A percentile compares a stretch with the other conserved stretches of the same genome.
Evolutionary conservation across 345 rosid genomes (phyloP).

Genomic region (Corchorus capsularis): DNA sequence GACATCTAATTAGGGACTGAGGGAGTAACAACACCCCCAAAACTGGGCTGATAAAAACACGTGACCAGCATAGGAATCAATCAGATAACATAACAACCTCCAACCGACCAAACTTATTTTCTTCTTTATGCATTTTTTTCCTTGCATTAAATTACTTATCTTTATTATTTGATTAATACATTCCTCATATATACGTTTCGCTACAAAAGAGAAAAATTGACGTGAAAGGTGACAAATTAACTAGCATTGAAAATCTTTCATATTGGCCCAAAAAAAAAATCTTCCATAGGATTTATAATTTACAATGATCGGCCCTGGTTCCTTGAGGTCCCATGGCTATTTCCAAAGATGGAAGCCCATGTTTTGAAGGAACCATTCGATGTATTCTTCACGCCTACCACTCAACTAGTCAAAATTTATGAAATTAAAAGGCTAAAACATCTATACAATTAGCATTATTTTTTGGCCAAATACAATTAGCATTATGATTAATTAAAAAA

Average conservation of each 20-base stretch:
- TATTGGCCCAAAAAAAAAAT: too few species aligned
- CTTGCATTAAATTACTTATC: background rate
- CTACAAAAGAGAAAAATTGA: background rate
- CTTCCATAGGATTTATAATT: background rate
- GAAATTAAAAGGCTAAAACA: background rate
- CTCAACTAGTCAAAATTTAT: background rate
- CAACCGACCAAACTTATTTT: conserved; percentile 1
- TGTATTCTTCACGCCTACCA: background rate
- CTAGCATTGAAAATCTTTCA: background rate
- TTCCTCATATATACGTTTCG: background rate
- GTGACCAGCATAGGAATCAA: conserved; percentile 16
- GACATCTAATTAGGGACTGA: too few species aligned
- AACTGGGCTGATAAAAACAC: conserved; percentile 12
- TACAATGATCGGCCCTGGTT: background rate
- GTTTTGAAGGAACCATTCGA: background rate
- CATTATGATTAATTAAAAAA: background rate
- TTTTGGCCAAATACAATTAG: background rate
- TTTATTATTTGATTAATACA: background rate
- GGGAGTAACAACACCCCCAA: background rate
- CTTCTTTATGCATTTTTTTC: background rate
- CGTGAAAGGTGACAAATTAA: background rate
- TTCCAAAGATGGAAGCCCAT: background rate
- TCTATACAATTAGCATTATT: background rate
- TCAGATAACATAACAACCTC: background rate
- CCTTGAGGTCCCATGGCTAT: background rate